Evolutionary conservation across 2,329 filamentous ascomycete genomes (phyloP).

Genomic region (Diaporthe aspalathi): DNA sequence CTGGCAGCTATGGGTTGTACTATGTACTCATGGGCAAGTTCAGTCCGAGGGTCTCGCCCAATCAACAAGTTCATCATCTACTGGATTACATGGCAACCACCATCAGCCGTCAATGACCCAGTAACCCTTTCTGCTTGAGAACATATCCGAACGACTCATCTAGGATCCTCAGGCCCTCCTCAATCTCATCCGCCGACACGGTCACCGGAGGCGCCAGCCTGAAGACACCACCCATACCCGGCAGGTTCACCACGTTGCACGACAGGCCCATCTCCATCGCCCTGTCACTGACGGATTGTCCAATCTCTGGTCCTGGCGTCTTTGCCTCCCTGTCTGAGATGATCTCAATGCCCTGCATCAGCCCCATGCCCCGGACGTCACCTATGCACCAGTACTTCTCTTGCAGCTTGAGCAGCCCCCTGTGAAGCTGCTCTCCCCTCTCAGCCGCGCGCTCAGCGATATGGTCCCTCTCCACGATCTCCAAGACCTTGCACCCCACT

Average conservation of each 20-base stretch:
- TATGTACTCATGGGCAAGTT: background rate
- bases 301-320: conserved; percentile 56
- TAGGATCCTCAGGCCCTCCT: conserved; percentile 60
- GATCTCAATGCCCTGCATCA: conserved; percentile 64
- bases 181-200: conserved; percentile 56
- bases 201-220: conserved; percentile 63
- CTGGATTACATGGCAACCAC: too few species aligned
- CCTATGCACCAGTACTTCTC: conserved; percentile 64
- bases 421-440: conserved; percentile 56
- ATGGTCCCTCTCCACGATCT: conserved; percentile 62
- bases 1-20: background rate
- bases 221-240: conserved; percentile 62
- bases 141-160: conserved; percentile 59
- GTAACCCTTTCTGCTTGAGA: conserved; percentile 35
- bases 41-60: background rate
- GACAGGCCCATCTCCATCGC: conserved; percentile 60
- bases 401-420: conserved; percentile 57
- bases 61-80: background rate
- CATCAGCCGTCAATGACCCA: background rate
- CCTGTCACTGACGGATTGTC: conserved; percentile 54
- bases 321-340: conserved; percentile 57
- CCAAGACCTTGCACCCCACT: conserved; percentile 65
- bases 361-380: conserved; percentile 62
- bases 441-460: conserved; percentile 54
- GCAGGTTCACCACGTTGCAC: conserved; percentile 60